A percentile compares a stretch with the other conserved stretches of the same genome.
These are phyloP conservation scores for Ophiostoma himal-ulmi DNA, from an alignment of 2,329 filamentous ascomycete species.

Conservation along the genomic window DNA sequence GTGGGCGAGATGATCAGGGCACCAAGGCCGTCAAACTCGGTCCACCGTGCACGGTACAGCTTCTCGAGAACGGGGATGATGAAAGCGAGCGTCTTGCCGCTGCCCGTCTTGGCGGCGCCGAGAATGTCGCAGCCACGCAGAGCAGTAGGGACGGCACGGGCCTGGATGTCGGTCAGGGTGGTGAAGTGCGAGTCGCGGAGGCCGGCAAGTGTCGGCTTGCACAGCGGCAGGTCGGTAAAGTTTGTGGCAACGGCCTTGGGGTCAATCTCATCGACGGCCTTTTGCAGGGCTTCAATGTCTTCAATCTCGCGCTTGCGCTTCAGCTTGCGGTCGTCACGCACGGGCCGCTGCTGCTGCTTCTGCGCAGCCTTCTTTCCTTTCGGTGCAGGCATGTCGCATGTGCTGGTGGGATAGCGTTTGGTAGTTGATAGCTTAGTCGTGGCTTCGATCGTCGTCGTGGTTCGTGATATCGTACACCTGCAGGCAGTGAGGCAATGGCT, in stretches of 20 bases:
- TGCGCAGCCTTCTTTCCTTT: slow-evolving; percentile 16
- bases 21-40: slow-evolving; percentile 83
- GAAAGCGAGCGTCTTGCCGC: slow-evolving; percentile 93
- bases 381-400: slow-evolving; percentile 20
- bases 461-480: neutral
- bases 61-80: slow-evolving; percentile 88
- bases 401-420: neutral
- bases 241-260: slow-evolving; percentile 53
- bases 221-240: slow-evolving; percentile 83
- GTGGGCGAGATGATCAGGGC: slow-evolving; percentile 92
- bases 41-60: slow-evolving; percentile 81
- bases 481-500: neutral
- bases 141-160: slow-evolving; percentile 78
- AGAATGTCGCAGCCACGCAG: slow-evolving; percentile 84
- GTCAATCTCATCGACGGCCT: slow-evolving; percentile 38
- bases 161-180: slow-evolving; percentile 84
- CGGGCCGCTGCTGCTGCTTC: slow-evolving; percentile 15
- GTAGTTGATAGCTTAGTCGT: neutral
- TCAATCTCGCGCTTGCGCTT: slow-evolving; percentile 31
- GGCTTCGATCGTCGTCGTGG: neutral
- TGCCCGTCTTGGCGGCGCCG: slow-evolving; percentile 91
- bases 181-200: slow-evolving; percentile 85
- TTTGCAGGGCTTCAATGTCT: slow-evolving; percentile 28
- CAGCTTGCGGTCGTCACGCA: slow-evolving; percentile 27
- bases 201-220: slow-evolving; percentile 69